phyloP scores from a whole-genome alignment of 2,329 filamentous ascomycete species.

The Aureobasidium zeae region DNA sequence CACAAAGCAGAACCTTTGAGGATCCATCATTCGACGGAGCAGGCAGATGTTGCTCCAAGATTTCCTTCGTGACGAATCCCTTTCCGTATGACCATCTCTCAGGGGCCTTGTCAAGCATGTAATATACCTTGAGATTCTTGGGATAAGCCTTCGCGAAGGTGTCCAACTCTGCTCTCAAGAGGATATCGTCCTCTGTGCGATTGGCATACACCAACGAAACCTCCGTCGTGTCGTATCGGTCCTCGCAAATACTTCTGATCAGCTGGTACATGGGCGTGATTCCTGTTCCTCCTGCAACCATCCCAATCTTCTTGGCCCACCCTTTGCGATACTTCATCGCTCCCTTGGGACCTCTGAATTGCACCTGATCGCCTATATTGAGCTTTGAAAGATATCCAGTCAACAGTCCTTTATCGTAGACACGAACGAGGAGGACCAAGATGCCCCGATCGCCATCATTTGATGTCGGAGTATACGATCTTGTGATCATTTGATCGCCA shows the following conservation, averaged over 20 bases:
- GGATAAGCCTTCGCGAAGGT: conserved; percentile 39
- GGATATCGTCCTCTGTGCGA: conserved; percentile 49
- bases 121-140: conserved; percentile 47
- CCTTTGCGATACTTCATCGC: conserved; percentile 44
- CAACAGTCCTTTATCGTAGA: conserved; percentile 41
- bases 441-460: conserved; percentile 34
- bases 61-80: conserved; percentile 44
- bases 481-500: conserved; percentile 19
- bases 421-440: conserved; percentile 44
- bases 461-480: conserved; percentile 22
- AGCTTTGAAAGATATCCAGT: conserved; percentile 44
- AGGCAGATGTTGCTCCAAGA: conserved; percentile 45
- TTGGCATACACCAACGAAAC: conserved; percentile 53
- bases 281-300: conserved; percentile 47
- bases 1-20: conserved; percentile 49
- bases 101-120: conserved; percentile 44
- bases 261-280: conserved; percentile 53
- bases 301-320: conserved; percentile 40
- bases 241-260: conserved; percentile 54
- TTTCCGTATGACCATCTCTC: conserved; percentile 40
- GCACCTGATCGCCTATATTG: conserved; percentile 39
- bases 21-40: conserved; percentile 33
- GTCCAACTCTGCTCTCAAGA: conserved; percentile 49
- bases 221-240: conserved; percentile 48
- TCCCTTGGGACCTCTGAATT: conserved; percentile 49